A percentile compares a stretch with the other conserved stretches of the same genome.
These are phyloP conservation scores for Globisporangium mamillatum DNA, from an alignment of 352 stramenopile species.

Conservation along the genomic window DNA sequence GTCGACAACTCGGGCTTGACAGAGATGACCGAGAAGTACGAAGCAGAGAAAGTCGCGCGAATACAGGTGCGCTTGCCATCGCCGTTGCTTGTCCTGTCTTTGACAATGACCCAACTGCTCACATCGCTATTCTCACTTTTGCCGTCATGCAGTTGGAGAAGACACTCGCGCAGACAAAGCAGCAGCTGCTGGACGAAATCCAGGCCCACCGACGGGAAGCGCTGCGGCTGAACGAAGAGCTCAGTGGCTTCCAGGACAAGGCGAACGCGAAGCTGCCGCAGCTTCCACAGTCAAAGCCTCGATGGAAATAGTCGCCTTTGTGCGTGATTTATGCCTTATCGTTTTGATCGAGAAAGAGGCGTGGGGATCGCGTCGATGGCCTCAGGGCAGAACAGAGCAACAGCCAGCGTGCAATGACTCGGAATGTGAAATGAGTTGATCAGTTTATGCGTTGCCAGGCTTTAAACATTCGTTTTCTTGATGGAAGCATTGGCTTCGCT, in stretches of 20 bases:
- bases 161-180: background rate
- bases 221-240: background rate
- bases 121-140: background rate
- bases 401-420: background rate
- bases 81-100: background rate
- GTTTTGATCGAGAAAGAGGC: background rate
- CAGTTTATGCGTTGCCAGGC: background rate
- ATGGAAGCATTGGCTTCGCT: no score
- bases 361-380: no score
- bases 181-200: slow-evolving; percentile 5
- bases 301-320: background rate
- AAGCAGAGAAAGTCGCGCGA: slow-evolving; percentile 47
- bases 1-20: slow-evolving; percentile 7
- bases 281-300: background rate
- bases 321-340: background rate
- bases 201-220: background rate
- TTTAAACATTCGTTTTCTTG: no score
- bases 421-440: background rate
- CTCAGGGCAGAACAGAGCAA: background rate
- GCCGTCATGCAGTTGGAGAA: background rate
- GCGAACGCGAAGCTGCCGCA: background rate
- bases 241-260: background rate
- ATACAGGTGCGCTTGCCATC: slow-evolving; percentile 20
- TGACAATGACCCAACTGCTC: background rate
- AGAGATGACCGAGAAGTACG: slow-evolving; percentile 44